These are phyloP conservation scores for Neonectria neomacrospora DNA, from an alignment of 2,329 filamentous ascomycete species.

Conservation along the genomic window DNA sequence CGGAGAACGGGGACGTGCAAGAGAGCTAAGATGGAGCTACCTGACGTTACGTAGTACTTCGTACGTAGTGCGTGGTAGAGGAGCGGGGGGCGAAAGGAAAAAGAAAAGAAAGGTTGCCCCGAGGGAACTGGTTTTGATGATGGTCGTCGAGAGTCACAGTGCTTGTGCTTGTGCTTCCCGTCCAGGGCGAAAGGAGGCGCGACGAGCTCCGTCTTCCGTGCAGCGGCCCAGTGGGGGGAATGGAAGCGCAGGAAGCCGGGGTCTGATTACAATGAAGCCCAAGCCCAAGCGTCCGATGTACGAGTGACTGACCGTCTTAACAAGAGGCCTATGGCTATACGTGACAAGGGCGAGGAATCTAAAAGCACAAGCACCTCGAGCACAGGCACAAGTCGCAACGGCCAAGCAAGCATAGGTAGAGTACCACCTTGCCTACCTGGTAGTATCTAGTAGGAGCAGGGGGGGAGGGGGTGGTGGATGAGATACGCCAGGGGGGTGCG, in stretches of 20 bases:
- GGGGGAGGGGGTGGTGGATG: conserved; percentile 30
- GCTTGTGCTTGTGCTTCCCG: conserved; percentile 20
- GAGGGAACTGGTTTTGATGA: conserved; percentile 38
- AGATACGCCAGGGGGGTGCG: conserved; percentile 24
- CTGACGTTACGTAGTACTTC: conserved; percentile 26
- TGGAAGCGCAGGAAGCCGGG: conserved; percentile 39
- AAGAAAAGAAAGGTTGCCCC: conserved; percentile 41
- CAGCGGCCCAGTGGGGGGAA: conserved; percentile 34
- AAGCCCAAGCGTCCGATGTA: conserved; percentile 27
- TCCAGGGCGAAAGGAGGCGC: conserved; percentile 40
- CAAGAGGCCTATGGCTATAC: conserved; percentile 41
- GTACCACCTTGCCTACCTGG: too few species aligned
- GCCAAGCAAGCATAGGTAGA: conserved; percentile 6
- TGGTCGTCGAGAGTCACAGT: conserved; percentile 24
- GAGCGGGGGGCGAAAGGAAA: conserved; percentile 36
- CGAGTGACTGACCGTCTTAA: conserved; percentile 31
- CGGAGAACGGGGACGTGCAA: conserved; percentile 26
- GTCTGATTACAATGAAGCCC: conserved; percentile 35
- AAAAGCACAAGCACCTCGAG: conserved; percentile 11
- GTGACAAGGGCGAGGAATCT: conserved; percentile 31
- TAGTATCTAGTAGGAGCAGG: conserved; percentile 13
- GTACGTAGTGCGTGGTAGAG: conserved; percentile 23
- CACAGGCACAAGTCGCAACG: conserved; percentile 5
- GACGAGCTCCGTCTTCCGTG: conserved; percentile 22
- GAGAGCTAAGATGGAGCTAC: conserved; percentile 30